Base-by-base conservation (phyloP, 2,329 filamentous ascomycete species). In the Fusarium zealandicum region DNA sequence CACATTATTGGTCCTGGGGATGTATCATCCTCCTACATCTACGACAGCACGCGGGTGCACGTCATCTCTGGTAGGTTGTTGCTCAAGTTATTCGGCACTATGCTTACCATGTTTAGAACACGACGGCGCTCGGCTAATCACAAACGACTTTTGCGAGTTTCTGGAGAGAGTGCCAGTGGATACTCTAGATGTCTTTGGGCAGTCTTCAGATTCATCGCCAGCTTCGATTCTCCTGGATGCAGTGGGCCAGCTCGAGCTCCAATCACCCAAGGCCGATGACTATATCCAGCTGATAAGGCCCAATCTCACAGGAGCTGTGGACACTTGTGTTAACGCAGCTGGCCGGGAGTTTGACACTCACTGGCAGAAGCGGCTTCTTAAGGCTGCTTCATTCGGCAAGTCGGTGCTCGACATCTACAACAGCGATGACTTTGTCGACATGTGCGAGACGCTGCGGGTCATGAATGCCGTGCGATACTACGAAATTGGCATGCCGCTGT, bases 401-500 rank as follows among this genome's bases (percentile, higher is more conserved):
- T 98, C 95, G 0, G 95, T 98, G 0, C 82, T 99, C 4, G 95
- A 98, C 67, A 87, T 98, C 11, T 99, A 98, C 76, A 97, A 95
- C 73, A 97, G 93, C 69, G 95, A 99, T 69, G 93, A 99, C 62
- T 99, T 98, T 74, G 95, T 99, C 47, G 93, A 98, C 59, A 98
- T 97, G 88, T 96, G 92, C 65, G 93, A 99, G 73, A 95, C 89
- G 1, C 77, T 99, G 13, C 88, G 95, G 13, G 93, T 99, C 0
- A 80, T 99, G 40, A 98, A 97, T 67, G 93, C 93, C 6, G 90
- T 93, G 11, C 87, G 95, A 44, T 96, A 90, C 72, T 98, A 95
- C 70, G 90, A 96, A 67, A 84, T 98, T 46, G 95, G 95, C 3
- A 78, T 99, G 17, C 92, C 93, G 0, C 73, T 99, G 5, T 96